Base-by-base conservation (phyloP, 768 basidiomycete genomes). In the Cystofilobasidium capitatum region DNA sequence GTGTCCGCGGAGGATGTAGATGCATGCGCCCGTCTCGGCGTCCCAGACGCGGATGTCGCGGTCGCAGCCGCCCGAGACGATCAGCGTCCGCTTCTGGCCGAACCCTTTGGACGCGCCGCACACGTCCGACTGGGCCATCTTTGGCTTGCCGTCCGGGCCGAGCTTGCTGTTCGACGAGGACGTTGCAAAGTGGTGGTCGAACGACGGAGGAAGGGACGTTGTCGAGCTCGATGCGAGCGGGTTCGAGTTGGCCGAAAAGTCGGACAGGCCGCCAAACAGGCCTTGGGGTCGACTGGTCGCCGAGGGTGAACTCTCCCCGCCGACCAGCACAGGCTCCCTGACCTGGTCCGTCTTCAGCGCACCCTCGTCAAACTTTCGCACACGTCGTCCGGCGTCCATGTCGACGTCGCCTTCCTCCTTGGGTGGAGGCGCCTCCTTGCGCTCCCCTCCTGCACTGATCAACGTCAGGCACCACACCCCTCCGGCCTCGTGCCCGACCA, bases 401-500 rank as follows among this genome's bases (percentile, higher is more conserved):
- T 49, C 26, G 40, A 47, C 58, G 57, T 66, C 64, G 51, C 40
- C 24, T 26, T 1, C 70, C 17, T 68, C 36, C 2, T 55, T 64
- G 7, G 36, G 70, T 26, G 55, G 22, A 6, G 68, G 68, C 24
- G 62, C 40, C 36, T 26, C 45, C 49, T 51, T 29, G 12, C 67
- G 64, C 22, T 64, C 74, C 0, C 85, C 86, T n/a, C 86, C 85
- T 47, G 82, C 81, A 31, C 83, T 82, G 58, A 93, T 84, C 33
- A 97, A 81, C 63, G 86, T 84, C 17, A 96, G 84, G 17, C 88
- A 87, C 93, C 93, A 97, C 0, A 96, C 92, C n/a, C 93, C 93
- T n/a, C 51, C 51, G 26, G 82, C 78, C 20, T 87, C 85, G 76
- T 96, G 93, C 0, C 93, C 93, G 12, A 83, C 80, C 1, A 98